Percentiles rank a stretch among this genome's conserved stretches.
These are phyloP conservation scores for Aspergillus hiratsukae DNA, from an alignment of 2,329 filamentous ascomycete species.

Conservation along the genomic window DNA sequence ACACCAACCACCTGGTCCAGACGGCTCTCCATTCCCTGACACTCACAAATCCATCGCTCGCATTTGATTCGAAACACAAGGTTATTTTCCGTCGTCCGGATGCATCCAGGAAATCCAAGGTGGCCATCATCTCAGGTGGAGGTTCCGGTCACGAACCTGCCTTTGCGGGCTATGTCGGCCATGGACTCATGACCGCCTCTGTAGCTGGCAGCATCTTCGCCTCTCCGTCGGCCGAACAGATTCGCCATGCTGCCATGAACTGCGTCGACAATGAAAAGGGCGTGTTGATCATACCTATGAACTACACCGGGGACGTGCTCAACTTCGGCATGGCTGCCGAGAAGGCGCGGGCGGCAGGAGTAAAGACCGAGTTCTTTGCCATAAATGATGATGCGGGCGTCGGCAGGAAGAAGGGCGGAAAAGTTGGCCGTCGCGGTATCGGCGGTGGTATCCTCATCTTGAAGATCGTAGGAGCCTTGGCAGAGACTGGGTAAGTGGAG, in stretches of 20 bases:
- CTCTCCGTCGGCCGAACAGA: slow-evolving; percentile 75
- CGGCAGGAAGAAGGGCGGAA: slow-evolving; percentile 74
- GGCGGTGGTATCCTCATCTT: slow-evolving; percentile 87
- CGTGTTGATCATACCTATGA: slow-evolving; percentile 89
- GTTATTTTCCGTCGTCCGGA: slow-evolving; percentile 70
- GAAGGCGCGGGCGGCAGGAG: slow-evolving; percentile 76
- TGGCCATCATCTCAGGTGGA: slow-evolving; percentile 82
- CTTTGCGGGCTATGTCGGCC: slow-evolving; percentile 80
- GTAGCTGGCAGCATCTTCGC: slow-evolving; percentile 87
- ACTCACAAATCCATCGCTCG: slow-evolving; percentile 76
- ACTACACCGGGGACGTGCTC: slow-evolving; percentile 84
- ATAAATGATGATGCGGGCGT: slow-evolving; percentile 92
- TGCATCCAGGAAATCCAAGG: slow-evolving; percentile 52
- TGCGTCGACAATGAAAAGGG: slow-evolving; percentile 68
- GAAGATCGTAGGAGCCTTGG: slow-evolving; percentile 82
- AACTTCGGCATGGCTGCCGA: slow-evolving; percentile 94
- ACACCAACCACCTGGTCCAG: slow-evolving; percentile 72
- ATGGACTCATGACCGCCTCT: slow-evolving; percentile 72
- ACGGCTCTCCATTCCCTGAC: slow-evolving; percentile 73
- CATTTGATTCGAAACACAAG: slow-evolving; percentile 74
- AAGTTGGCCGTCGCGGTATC: slow-evolving; percentile 86
- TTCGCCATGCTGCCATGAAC: slow-evolving; percentile 68
- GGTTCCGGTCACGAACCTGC: slow-evolving; percentile 88
- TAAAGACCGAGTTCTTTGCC: slow-evolving; percentile 81
- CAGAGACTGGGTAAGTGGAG: slow-evolving; percentile 58